Base-by-base conservation (phyloP, 1,284 basidiomycete genomes). In the Vanrija sp. region DNA sequence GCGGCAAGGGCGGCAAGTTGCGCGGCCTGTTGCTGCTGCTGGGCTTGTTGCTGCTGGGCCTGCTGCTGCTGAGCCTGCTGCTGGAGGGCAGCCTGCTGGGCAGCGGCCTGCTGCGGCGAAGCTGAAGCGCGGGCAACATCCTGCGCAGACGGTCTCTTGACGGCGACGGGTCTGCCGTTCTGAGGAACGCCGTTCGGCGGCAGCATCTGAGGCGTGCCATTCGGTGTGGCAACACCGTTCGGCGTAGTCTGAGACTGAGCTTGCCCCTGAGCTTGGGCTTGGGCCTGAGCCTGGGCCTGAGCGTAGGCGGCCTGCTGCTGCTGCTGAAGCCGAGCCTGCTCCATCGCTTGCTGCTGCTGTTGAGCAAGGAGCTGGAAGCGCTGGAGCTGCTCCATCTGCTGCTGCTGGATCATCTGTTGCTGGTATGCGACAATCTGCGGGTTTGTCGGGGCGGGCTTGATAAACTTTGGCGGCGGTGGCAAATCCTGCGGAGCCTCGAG, bases 381-480 rank as follows among this genome's bases (percentile, higher is more conserved):
- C 57, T 71, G 68, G 43, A 67, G 62, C 47, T 69, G 63, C 51
- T 69, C 65, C 54, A 71, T 65, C 53, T 72, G 71, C 55, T 71
- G 69, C 43, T 62, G 58, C 45, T 73, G 72, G 18, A 59, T 49
- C 53, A 69, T 58, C 35, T 65, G 57, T 39, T 65, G 58, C 43
- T 66, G 61, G 37, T 60, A 61, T 19, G 60, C 60, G 4, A 64
- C 54, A 4, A 67, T 37, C 44, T 66, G 66, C 15, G 63, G 64
- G 45, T 67, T 64, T 22, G 61, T 63, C 4, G 61, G 64, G 1
- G 61, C 61, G 4, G 72, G 72, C 37, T 70, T 67, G 45, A 67
- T 65, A 50, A 76, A 73, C 45, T 69, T 64, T 6, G 73, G 69
- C 18, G 66, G 64, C 6, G 66, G 69, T 8, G 75, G 75, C 2